Base-by-base conservation (phyloP, 148 eudicot species). In the Dianthus caryophyllus region DNA sequence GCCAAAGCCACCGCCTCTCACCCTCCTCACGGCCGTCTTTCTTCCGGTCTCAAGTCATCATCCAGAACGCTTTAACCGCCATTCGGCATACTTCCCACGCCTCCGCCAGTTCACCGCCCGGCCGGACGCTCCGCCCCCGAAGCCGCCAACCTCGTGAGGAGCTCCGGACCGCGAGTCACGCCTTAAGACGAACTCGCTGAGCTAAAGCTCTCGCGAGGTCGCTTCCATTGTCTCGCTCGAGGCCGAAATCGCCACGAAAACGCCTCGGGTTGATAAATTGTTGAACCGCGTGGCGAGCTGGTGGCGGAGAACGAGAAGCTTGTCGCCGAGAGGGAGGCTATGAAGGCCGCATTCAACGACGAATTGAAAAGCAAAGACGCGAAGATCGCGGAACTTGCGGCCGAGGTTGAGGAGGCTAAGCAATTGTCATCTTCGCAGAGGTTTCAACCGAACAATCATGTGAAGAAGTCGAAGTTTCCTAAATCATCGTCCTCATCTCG, bases 101-200 rank as follows among this genome's bases (percentile, higher is more conserved):
- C 43, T 89, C 98, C 36, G 88, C 98, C 0, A 56, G 99, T 94
- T 30, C 96, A 88, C 80, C 99, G 97, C 0, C 81, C 97, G 97
- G 0, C 99, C 93, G 2, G 96, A 87, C 76, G 91, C 10, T 13
- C 84, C 7, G 89, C 82, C 16, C 6, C 83, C 5, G 89, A n/a
- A 90, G 20, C 89, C 88, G 6, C 71, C 26, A 83, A 73, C 13
- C 67, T 88, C 20, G 96, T 95, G 97, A 87, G 25, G 83, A 86
- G 39, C 73, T 95, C 15, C 80, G 96, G 1, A 90, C 83, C 50
- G 85, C 2, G 97, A 90, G 79, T 79, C 88, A 1, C 65, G 85
- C 0, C 68, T 95, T 18, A 78, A 79, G 31, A 95, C 93, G 0
- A 95, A 64, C 71, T 95, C 6, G 67, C 90, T 2, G 99, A 95